These are phyloP conservation scores for Gentiana dahurica DNA, from an alignment of 257 asterid genomes.

Conservation along the genomic window DNA sequence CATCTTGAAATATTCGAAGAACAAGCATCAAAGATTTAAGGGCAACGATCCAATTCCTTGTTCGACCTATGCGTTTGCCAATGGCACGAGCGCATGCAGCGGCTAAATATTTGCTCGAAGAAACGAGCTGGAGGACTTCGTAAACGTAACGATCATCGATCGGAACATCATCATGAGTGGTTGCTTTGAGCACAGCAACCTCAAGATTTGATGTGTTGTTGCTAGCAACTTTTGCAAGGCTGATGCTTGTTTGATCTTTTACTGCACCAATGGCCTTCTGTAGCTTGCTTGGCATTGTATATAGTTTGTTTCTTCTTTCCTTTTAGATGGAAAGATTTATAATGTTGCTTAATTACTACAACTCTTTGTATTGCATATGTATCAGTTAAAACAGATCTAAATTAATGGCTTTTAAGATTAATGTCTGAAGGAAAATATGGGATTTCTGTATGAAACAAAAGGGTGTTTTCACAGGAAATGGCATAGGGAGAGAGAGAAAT, in stretches of 20 bases:
- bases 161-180: conserved; percentile 65
- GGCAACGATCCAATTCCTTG: conserved; percentile 81
- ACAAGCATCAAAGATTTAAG: conserved; percentile 66
- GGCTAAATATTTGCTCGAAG: conserved; percentile 55
- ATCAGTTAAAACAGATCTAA: not conserved
- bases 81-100: conserved; percentile 69
- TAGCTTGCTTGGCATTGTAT: conserved; percentile 73
- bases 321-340: not conserved
- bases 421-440: too few species aligned
- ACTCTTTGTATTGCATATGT: too few species aligned
- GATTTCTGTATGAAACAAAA: too few species aligned
- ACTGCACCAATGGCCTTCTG: conserved; percentile 81
- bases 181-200: conserved; percentile 69
- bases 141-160: conserved; percentile 44
- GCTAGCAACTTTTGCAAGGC: conserved; percentile 73
- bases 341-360: not conserved
- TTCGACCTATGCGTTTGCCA: conserved; percentile 77
- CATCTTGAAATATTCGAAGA: conserved; percentile 75
- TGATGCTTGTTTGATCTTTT: conserved; percentile 83
- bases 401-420: not conserved
- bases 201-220: conserved; percentile 50
- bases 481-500: not conserved
- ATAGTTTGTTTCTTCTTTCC: not conserved
- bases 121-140: conserved; percentile 52
- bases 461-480: not conserved